Base-by-base conservation (phyloP, 768 basidiomycete genomes). In the Tulasnella sp. region DNA sequence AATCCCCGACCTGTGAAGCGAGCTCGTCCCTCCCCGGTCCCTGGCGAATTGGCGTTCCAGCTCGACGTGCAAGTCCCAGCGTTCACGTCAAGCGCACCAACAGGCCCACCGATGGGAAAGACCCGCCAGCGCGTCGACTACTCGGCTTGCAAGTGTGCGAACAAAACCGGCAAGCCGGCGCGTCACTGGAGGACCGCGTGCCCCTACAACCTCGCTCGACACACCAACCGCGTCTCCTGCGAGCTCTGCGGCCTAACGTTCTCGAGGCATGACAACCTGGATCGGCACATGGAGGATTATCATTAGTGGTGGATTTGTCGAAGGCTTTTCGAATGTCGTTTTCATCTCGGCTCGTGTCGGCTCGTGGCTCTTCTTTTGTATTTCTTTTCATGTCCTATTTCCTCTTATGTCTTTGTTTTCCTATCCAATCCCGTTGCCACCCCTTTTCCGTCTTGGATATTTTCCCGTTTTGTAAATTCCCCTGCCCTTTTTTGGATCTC, bases 21-120 rank as follows among this genome's bases (percentile, higher is more conserved):
- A 20, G 6, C 31, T 69, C 64, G 64, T 6, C n/a, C 34, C 18
- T 37, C 64, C 12, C n/a, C n/a, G n/a, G 64, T 69, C 6, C 31
- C 64, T 14, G 64, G 64, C 28, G 64, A 69, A 20, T 69, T 31
- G 28, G 28, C 64, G 28, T 69, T 69, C 64, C 64, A 69, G 20
- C 64, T 69, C 64, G 34, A 69, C 64, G 64, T 69, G 64, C 64
- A 69, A 69, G 64, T 69, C 28, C 64, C 64, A 20, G 28, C 64
- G 34, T 69, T 69, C 64, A 69, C 31, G 31, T 37, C 64, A 37
- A 20, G 11, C 64, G 28, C 31, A 28, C 64, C 64, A 2, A 5
- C 34, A 18, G 64, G 34, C 28, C 31, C 64, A 37, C 64, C 64
- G 3, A 69, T 69, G 64, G 64, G 64, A 14, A 69, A 37, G 64